Evolutionary conservation across 2,329 filamentous ascomycete species (phyloP).

Genomic region (Diplocarpon mali): DNA sequence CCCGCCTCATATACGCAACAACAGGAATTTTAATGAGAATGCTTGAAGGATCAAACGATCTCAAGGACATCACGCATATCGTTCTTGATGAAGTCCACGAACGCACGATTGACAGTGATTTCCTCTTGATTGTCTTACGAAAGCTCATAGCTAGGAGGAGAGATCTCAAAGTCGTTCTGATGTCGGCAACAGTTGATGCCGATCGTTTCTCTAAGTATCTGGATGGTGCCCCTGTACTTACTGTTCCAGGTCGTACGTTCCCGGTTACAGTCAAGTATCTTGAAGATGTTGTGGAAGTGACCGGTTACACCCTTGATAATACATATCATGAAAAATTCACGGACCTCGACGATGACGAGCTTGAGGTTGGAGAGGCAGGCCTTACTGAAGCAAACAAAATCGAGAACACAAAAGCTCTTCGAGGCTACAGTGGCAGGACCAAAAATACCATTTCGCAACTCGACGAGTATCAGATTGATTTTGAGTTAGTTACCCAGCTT

Average conservation of each 20-base stretch:
- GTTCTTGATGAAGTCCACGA: constrained; percentile 98
- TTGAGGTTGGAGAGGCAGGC: constrained; percentile 36
- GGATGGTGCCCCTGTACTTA: constrained; percentile 72
- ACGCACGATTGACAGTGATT: constrained; percentile 91
- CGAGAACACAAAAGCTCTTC: constrained; percentile 53
- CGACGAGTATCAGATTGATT: constrained; percentile 88
- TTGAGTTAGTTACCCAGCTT: constrained; percentile 71
- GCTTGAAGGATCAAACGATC: constrained; percentile 79
- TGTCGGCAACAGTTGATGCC: constrained; percentile 95
- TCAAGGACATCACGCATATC: constrained; percentile 83
- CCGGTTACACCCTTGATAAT: constrained; percentile 55
- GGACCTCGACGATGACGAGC: constrained; percentile 53
- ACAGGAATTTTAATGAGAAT: constrained; percentile 94
- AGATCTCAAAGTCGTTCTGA: constrained; percentile 84
- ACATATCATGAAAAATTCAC: constrained; percentile 37
- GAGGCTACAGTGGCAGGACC: constrained; percentile 66
- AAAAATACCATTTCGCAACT: constrained; percentile 63
- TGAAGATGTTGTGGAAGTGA: constrained; percentile 85
- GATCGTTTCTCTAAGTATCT: constrained; percentile 85
- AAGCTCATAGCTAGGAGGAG: constrained; percentile 64
- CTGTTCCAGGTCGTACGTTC: constrained; percentile 86
- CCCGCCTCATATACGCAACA: constrained; percentile 80
- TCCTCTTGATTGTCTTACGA: constrained; percentile 83
- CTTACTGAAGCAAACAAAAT: constrained; percentile 34
- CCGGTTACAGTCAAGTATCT: constrained; percentile 81